Percentiles rank a stretch among this genome's conserved stretches.
Evolutionary conservation across 805 yeast genomes (phyloP).

Genomic region (Komagataella phaffii): DNA sequence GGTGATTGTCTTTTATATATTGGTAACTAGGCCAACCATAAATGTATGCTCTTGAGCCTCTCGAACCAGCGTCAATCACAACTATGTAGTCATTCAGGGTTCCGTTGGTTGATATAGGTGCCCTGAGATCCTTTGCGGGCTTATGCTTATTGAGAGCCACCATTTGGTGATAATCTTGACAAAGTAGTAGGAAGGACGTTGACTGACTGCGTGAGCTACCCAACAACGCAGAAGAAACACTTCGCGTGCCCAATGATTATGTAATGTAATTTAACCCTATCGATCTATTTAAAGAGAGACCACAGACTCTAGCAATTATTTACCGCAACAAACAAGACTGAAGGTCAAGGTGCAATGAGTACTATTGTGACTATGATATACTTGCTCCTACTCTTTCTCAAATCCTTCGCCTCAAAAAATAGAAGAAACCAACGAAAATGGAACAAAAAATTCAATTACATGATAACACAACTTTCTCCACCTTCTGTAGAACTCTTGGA

Average conservation of each 20-base stretch:
- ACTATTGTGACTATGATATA: background rate
- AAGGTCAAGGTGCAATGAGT: background rate
- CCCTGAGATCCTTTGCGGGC: slow-evolving; percentile 10
- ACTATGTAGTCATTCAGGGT: slow-evolving; percentile 48
- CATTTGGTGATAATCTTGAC: background rate
- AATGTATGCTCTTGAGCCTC: slow-evolving; percentile 48
- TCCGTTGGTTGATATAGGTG: slow-evolving; percentile 24
- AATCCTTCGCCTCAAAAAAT: background rate
- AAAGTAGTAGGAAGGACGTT: slow-evolving; percentile 9
- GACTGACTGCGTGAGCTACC: background rate
- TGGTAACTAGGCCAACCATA: slow-evolving; percentile 39
- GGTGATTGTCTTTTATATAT: slow-evolving; percentile 10
- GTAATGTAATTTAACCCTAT: background rate
- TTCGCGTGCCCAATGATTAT: background rate
- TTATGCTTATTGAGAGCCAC: background rate
- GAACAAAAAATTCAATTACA: background rate
- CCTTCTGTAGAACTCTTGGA: slow-evolving; percentile 15
- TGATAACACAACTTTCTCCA: background rate
- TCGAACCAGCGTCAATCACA: slow-evolving; percentile 54
- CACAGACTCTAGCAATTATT: background rate
- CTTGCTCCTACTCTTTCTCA: background rate
- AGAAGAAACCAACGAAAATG: background rate
- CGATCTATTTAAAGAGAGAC: background rate
- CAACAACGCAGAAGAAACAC: background rate
- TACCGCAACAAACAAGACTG: background rate